Conservation (phyloP, 345 rosid genomes). For the Aquilaria malaccensis region DNA sequence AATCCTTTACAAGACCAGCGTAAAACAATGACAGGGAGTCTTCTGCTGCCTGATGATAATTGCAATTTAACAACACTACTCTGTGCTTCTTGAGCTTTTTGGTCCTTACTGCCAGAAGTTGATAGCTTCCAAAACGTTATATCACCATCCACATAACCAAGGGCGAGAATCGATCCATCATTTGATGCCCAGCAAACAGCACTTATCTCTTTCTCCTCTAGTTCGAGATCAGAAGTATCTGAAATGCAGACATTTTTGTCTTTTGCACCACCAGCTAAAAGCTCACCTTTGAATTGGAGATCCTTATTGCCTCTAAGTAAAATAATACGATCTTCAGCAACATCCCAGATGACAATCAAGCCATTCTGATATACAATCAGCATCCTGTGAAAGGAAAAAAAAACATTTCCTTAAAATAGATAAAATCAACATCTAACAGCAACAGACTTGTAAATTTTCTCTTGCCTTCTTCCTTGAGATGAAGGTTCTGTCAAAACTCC, state of each 20-base stretch:
- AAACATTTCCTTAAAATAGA: background rate
- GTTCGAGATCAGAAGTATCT: conserved; percentile 25
- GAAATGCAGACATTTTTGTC: conserved; percentile 26
- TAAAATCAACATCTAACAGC: conserved; percentile 2
- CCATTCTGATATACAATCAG: conserved; percentile 76
- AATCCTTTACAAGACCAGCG: conserved; percentile 53
- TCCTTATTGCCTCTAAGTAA: conserved; percentile 62
- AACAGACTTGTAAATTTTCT: background rate
- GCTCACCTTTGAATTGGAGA: conserved; percentile 44
- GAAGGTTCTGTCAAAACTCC: conserved; percentile 79
- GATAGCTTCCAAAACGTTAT: conserved; percentile 66
- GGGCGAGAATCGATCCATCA: conserved; percentile 77
- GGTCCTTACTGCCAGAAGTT: conserved; percentile 26
- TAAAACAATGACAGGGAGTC: conserved; percentile 75
- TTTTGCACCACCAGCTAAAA: conserved; percentile 28
- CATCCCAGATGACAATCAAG: conserved; percentile 78
- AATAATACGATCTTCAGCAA: conserved; percentile 49
- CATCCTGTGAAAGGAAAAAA: conserved; percentile 43
- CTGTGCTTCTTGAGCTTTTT: conserved; percentile 33
- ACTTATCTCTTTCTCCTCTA: conserved; percentile 69
- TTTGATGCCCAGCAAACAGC: conserved; percentile 85
- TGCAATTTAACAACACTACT: conserved; percentile 59
- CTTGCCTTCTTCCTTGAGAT: conserved; percentile 67
- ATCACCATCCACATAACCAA: conserved; percentile 90
- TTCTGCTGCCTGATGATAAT: conserved; percentile 58